Evolutionary conservation across 1,284 basidiomycete species (phyloP).

Genomic region (Mycena citricolor): DNA sequence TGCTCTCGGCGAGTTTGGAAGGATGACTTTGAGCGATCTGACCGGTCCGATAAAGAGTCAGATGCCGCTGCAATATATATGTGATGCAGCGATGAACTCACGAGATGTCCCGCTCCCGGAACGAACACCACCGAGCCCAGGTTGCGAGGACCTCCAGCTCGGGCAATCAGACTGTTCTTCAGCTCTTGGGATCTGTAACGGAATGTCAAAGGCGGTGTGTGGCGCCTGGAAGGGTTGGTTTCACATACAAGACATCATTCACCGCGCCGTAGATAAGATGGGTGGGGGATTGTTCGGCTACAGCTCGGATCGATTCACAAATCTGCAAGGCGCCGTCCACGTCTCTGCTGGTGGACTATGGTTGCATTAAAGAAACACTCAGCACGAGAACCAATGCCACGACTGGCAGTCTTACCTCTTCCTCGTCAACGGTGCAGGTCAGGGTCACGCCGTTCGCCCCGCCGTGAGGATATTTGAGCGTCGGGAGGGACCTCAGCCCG

Average conservation of each 20-base stretch:
- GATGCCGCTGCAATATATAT: too few species aligned
- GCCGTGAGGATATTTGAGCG: slow-evolving; percentile 41
- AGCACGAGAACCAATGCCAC: slow-evolving; percentile 43
- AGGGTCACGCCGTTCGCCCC: slow-evolving; percentile 49
- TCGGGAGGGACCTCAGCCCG: slow-evolving; percentile 46
- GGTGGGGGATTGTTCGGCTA: slow-evolving; percentile 40
- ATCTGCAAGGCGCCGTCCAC: slow-evolving; percentile 33
- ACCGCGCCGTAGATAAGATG: slow-evolving; percentile 50
- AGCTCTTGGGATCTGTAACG: slow-evolving; percentile 13
- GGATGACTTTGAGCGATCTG: too few species aligned
- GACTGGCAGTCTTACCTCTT: slow-evolving; percentile 47
- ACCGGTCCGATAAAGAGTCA: too few species aligned
- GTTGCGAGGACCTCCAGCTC: slow-evolving; percentile 35
- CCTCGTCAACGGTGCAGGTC: slow-evolving; percentile 46
- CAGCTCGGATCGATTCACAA: slow-evolving; percentile 36
- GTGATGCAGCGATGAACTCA: slow-evolving; percentile 27
- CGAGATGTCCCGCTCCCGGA: slow-evolving; percentile 37
- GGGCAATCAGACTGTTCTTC: slow-evolving; percentile 40
- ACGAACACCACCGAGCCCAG: slow-evolving; percentile 39
- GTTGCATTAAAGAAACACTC: slow-evolving; percentile 33
- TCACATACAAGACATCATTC: slow-evolving; percentile 45
- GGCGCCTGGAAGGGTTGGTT: neutral
- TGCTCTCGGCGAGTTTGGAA: too few species aligned
- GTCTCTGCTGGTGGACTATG: slow-evolving; percentile 44
- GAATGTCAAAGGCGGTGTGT: neutral